Evolutionary conservation across 1,284 basidiomycete species (phyloP), one percentile per base, ranked within the genome.

Genomic region (Inonotus obliquus): DNA sequence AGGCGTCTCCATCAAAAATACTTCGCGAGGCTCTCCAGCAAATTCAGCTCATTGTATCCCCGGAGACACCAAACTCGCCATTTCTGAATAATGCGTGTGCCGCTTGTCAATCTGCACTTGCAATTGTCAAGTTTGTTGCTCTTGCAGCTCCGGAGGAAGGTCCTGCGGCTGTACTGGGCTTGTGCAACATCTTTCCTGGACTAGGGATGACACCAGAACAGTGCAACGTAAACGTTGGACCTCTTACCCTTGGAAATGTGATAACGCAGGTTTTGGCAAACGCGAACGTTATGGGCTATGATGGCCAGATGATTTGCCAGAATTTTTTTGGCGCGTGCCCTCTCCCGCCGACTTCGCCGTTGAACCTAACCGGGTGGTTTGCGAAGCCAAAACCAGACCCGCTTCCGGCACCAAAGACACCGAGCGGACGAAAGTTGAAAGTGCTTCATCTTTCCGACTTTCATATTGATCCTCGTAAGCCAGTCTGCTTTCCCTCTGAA

Each of bases 371-470:
- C 2, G 71, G 72, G 6, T 86, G 83, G 81, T 86, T 87, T 71
- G 73, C 78, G 27, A 86, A 83, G 68, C 86, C 86, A 2, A 91
- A 91, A 69, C 89, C 89, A 0, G 75, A 79, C 53, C 85, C 87
- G 11, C 78, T 86, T 4, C 84, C 83, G 21, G 63, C 75, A 11
- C 75, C 77, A 0, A 84, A 79, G 70, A 75, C 78, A 68, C 77
- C 80, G 13, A 87, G 83, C 51, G 87, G 87, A 10, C 75, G 86
- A 67, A 78, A 83, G 52, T 73, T 92, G 45, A 90, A 88, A 68
- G 85, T 92, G 1, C 73, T 92, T 52, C 91, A 93, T 69, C 66
- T 92, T 14, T 91, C 88, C 0, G 91, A 93, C 68, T 77, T 91
- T 63, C 91, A 93, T 72, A 74, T 93, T 57, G 91, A 93, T 69